These are phyloP conservation scores for Naganishia friedmannii DNA, from an alignment of 768 basidiomycete genomes.

Conservation along the genomic window DNA sequence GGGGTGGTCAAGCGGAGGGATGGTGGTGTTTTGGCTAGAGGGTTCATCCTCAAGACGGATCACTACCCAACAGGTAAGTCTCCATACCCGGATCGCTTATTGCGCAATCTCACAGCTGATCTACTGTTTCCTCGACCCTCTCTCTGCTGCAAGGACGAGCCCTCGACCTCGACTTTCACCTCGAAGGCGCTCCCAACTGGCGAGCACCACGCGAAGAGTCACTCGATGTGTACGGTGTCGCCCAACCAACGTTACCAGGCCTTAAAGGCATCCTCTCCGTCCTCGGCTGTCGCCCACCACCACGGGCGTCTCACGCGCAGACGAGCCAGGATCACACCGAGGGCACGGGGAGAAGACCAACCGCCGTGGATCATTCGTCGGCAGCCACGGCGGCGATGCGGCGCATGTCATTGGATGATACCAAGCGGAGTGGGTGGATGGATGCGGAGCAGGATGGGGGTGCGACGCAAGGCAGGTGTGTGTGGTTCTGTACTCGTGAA, in stretches of 20 bases:
- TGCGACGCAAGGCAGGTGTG: conserved; percentile 62
- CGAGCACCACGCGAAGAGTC: conserved; percentile 72
- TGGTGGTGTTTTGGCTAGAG: conserved; percentile 48
- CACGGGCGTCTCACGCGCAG: neutral
- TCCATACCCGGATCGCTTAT: neutral
- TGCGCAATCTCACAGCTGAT: conserved; percentile 10
- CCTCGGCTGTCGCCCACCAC: conserved; percentile 54
- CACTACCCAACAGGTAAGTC: conserved; percentile 48
- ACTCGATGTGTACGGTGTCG: conserved; percentile 89
- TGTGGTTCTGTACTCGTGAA: conserved; percentile 96
- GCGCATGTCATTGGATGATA: conserved; percentile 8
- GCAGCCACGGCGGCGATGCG: too few species aligned
- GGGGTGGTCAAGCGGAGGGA: conserved; percentile 50
- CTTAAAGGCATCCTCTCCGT: conserved; percentile 83
- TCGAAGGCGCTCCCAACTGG: conserved; percentile 95
- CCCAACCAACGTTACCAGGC: conserved; percentile 90
- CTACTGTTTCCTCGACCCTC: conserved; percentile 24
- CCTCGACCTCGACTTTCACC: conserved; percentile 80
- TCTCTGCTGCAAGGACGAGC: conserved; percentile 64
- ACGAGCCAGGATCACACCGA: neutral
- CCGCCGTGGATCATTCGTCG: neutral
- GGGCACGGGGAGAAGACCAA: neutral
- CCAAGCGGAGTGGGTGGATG: conserved; percentile 14
- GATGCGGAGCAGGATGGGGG: conserved; percentile 4
- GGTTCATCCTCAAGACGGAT: conserved; percentile 82